Evolutionary conservation across 2,329 filamentous ascomycete species (phyloP), one percentile per base, ranked within the genome.

Genomic region (Fusarium algeriense): DNA sequence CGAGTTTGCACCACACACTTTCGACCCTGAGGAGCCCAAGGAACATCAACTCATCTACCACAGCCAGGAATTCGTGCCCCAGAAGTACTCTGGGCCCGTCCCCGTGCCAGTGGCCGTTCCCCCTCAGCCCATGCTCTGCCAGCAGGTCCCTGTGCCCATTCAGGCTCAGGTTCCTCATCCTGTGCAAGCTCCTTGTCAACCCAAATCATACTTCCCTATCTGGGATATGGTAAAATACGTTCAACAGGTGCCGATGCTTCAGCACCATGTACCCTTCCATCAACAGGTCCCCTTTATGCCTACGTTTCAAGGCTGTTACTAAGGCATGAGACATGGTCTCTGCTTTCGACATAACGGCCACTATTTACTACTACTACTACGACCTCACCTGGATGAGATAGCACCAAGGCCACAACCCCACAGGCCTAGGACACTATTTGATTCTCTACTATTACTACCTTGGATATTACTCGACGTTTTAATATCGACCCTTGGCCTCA

Each of bases 141-240:
- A 79, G 34, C 81, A 79, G 52, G 67, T 73, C 40, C 76, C 73
- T 43, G 58, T 78, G 45, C 71, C 74, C 12, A 68, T 78, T 19
- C 78, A 80, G 57, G 80, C 82, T 30, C 78, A 79, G 55, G 80
- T 83, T 32, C 78, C 80, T 10, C 78, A 83, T 48, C 77, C 80
- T 9, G 78, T 83, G 48, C 79, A 80, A 68, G 77, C 77, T 58
- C 75, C 77, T 55, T 85, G 83, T 73, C 78, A 80, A 63, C 81
- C 84, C 57, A 87, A 86, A 74, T 85, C 86, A 50, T 82, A 82
- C 71, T 81, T 86, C 61, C 83, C 84, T 12, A 82, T 85, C 60
- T 87, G 85, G 85, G 86, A 87, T 65, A 79, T 87, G 76, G 81
- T 87, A 60, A 85, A 85, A 79, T 86, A 87, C 77, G 84, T 85